A percentile compares a stretch with the other conserved stretches of the same genome.
Evolutionary conservation across 1,139 yeast species (phyloP).

Genomic region (Pichia sp.): DNA sequence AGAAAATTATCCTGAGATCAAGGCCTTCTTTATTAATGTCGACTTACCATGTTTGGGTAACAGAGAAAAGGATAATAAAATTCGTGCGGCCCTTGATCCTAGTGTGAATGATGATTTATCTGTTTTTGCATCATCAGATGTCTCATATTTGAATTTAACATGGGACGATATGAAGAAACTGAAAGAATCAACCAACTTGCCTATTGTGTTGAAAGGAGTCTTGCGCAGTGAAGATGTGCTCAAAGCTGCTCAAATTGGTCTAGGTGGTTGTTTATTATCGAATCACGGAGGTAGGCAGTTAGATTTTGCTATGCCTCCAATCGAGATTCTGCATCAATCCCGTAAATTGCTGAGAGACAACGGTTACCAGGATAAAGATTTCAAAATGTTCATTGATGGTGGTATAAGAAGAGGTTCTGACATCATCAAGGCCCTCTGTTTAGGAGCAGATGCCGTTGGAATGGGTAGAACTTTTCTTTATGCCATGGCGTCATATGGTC

Average conservation of each 20-base stretch:
- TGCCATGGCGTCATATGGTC: conserved; percentile 68
- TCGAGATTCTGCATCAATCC: conserved; percentile 59
- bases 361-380: conserved; percentile 30
- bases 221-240: conserved; percentile 47
- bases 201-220: conserved; percentile 47
- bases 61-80: conserved; percentile 32
- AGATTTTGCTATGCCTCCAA: conserved; percentile 59
- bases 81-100: conserved; percentile 26
- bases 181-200: conserved; percentile 38
- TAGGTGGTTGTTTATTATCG: conserved; percentile 55
- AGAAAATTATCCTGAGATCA: conserved; percentile 35
- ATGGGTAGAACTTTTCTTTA: conserved; percentile 66
- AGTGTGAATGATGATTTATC: conserved; percentile 16
- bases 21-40: conserved; percentile 46
- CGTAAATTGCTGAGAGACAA: conserved; percentile 45
- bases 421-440: conserved; percentile 53
- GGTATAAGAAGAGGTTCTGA: conserved; percentile 69
- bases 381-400: conserved; percentile 51
- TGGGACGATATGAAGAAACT: conserved; percentile 32
- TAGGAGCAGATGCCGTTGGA: conserved; percentile 70
- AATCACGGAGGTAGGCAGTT: conserved; percentile 74
- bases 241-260: conserved; percentile 47
- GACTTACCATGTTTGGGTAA: conserved; percentile 52
- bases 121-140: conserved; percentile 19
- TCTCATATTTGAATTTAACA: conserved; percentile 27